A percentile compares a stretch with the other conserved stretches of the same genome.
phyloP scores from a whole-genome alignment of 306 rosid species.

The Cicer pinnatifidum region DNA sequence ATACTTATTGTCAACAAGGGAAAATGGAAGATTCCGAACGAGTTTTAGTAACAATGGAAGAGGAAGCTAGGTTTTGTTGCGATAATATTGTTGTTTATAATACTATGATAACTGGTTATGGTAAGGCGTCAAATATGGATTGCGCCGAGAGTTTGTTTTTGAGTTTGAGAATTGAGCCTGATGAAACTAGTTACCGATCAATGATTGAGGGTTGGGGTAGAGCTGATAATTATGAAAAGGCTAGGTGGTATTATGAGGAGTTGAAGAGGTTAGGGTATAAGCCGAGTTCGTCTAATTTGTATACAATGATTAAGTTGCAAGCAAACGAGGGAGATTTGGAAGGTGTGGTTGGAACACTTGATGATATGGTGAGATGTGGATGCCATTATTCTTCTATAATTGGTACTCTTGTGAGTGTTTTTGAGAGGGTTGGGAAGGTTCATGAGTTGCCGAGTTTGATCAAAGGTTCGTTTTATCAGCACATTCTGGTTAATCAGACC shows the following conservation, averaged over 20 bases:
- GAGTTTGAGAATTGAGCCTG: slow-evolving; percentile 64
- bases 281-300: slow-evolving; percentile 82
- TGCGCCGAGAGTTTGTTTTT: slow-evolving; percentile 68
- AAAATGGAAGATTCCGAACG: slow-evolving; percentile 71
- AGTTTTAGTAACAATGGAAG: slow-evolving; percentile 56
- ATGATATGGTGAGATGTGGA: slow-evolving; percentile 72
- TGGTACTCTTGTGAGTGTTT: slow-evolving; percentile 70
- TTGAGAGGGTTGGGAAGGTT: slow-evolving; percentile 71
- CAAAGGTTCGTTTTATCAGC: slow-evolving; percentile 63
- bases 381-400: slow-evolving; percentile 74
- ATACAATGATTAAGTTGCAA: slow-evolving; percentile 73
- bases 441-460: slow-evolving; percentile 67
- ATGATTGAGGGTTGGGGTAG: slow-evolving; percentile 99
- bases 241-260: slow-evolving; percentile 60
- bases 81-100: slow-evolving; percentile 66
- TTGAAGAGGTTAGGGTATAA: slow-evolving; percentile 63
- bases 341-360: slow-evolving; percentile 64
- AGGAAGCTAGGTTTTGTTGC: slow-evolving; percentile 57
- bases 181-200: slow-evolving; percentile 85
- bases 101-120: slow-evolving; percentile 89
- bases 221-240: slow-evolving; percentile 60
- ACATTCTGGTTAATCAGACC: slow-evolving; percentile 70
- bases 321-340: slow-evolving; percentile 72
- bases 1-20: slow-evolving; percentile 83
- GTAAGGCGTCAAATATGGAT: slow-evolving; percentile 77